Base-by-base conservation (phyloP, 2,329 filamentous ascomycete genomes). In the Chaetomiaceae sp. region DNA sequence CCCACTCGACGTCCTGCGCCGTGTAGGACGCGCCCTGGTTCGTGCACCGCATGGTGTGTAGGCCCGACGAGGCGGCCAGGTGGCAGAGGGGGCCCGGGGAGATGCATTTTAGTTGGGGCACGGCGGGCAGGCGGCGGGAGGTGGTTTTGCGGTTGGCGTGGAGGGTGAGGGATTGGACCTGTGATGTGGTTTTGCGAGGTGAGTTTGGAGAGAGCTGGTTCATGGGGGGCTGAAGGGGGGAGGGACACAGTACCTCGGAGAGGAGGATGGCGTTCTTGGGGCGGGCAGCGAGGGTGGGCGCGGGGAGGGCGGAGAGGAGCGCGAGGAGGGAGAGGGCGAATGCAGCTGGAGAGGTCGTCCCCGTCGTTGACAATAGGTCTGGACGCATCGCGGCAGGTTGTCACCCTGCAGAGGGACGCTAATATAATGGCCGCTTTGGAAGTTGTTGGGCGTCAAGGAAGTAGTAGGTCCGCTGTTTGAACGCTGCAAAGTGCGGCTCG, bases 31-130 rank as follows among this genome's bases (percentile, higher is more conserved):
- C 72, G 50, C 91, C 93, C 50, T 84, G 76, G 69, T 97, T 97
- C 52, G 77, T 84, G 75, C 91, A 98, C 59, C 88, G 87, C 84
- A 97, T 87, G 11, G 84, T 71, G 56, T 94, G 86, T 51, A 95
- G 69, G 20, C 69, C n/a, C n/a, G n/a, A n/a, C n/a, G n/a, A n/a
- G n/a, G n/a, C 1, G 17, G 91, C 85, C 46, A 91, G 75, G 32
- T 75, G 65, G 71, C 83, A 86, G 48, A 85, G 65, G 43, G 73
- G 71, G 8, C 70, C 74, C 43, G 80, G 75, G 22, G 86, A 88
- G 45, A 84, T 68, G 70, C 91, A 96, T 59, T 73, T 78, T 12
- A 96, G 76, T 69, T 94, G 84, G 0, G 88, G 88, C 38, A 91
- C 77, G 19, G 91, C 71, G 18, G 81, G 61, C 30, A 89, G 78